Conservation (phyloP, 2,329 filamentous ascomycete genomes). For the Metarhizium guizhouense region DNA sequence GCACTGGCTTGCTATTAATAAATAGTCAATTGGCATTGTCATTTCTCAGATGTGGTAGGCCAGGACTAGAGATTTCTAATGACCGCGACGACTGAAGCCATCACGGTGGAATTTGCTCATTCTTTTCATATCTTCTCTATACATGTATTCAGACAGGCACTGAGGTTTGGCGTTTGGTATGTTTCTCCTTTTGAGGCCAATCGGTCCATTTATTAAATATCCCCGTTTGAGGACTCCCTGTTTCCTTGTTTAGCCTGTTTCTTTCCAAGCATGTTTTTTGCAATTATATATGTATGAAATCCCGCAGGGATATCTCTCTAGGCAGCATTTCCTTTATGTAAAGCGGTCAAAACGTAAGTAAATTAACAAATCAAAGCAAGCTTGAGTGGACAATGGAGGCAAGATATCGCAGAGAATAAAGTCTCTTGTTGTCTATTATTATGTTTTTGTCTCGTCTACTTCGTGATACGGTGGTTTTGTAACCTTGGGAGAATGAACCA, state of each 20-base stretch:
- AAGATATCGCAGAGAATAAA: neutral
- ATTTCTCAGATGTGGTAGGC: neutral
- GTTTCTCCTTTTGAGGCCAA: neutral
- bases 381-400: neutral
- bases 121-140: neutral
- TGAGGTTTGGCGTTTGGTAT: neutral
- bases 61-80: neutral
- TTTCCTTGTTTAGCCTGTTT: neutral
- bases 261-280: neutral
- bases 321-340: neutral
- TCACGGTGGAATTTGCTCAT: neutral
- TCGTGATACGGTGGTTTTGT: conserved; percentile 14
- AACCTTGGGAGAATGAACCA: neutral
- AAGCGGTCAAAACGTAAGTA: neutral
- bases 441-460: conserved; percentile 18
- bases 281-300: neutral
- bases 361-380: neutral
- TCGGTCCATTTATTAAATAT: neutral
- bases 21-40: neutral
- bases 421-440: conserved; percentile 14
- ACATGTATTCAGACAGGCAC: conserved; percentile 1
- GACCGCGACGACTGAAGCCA: conserved; percentile 6
- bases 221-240: neutral
- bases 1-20: neutral
- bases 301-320: neutral